A percentile compares a stretch with the other conserved stretches of the same genome.
Conservation (phyloP, 441 rosid genomes). For the Corymbia calophylla region DNA sequence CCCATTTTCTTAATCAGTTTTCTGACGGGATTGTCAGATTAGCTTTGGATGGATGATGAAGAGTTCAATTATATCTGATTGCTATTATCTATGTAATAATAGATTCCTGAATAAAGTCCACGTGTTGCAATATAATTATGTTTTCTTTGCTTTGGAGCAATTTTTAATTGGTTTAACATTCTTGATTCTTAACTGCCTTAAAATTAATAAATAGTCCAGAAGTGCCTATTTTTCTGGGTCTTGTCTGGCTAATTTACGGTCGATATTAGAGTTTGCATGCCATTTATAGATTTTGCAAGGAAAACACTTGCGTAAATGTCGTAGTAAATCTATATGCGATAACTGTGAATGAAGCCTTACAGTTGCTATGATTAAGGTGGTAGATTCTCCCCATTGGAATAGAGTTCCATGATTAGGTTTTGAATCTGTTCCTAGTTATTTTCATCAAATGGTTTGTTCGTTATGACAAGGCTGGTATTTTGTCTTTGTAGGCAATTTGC, state of each 20-base stretch:
- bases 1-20: not conserved
- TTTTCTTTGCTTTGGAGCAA: not conserved
- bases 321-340: not conserved
- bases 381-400: not conserved
- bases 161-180: not conserved
- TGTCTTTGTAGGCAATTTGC: conserved; percentile 88
- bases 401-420: not conserved
- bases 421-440: not conserved
- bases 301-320: not conserved
- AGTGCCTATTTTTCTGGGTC: not conserved
- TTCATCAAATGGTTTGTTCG: not conserved
- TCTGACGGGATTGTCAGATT: not conserved
- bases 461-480: not conserved
- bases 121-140: not conserved
- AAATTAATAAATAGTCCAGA: not conserved
- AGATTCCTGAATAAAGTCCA: not conserved
- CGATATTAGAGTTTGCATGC: not conserved
- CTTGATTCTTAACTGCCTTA: not conserved
- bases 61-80: not conserved
- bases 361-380: not conserved
- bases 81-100: not conserved
- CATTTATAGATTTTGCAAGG: not conserved
- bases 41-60: not conserved
- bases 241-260: not conserved
- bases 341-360: not conserved